A percentile compares a stretch with the other conserved stretches of the same genome.
phyloP scores from a whole-genome alignment of 176 grass and related monocot species.

The Ensete glaucum region DNA sequence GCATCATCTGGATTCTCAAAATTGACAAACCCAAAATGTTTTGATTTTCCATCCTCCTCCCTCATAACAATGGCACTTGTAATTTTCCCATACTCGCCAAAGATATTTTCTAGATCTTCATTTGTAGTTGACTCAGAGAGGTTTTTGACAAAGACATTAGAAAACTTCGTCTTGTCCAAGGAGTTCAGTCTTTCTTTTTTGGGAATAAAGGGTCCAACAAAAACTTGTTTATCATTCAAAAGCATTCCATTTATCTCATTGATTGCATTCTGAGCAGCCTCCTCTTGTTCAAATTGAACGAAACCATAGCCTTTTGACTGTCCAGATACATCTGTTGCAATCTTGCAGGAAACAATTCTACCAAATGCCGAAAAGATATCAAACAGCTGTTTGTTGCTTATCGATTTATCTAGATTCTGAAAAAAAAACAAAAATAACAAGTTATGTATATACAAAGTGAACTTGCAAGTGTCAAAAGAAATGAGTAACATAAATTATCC shows the following conservation, averaged over 20 bases:
- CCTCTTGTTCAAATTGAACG: constrained; percentile 1
- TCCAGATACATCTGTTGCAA: background rate
- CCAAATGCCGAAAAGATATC: background rate
- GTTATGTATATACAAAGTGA: background rate
- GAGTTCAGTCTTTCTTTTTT: background rate
- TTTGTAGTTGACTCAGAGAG: background rate
- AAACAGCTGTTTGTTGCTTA: background rate
- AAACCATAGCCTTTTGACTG: constrained; percentile 7
- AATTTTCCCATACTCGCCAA: constrained; percentile 2
- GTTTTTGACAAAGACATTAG: constrained; percentile 6
- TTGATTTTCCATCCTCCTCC: background rate
- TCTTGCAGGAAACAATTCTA: background rate
- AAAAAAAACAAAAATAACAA: background rate
- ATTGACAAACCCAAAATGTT: constrained; percentile 1
- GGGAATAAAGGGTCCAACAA: background rate
- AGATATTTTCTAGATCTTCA: background rate
- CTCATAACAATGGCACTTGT: constrained; percentile 1
- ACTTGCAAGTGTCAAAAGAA: background rate
- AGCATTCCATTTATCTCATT: background rate
- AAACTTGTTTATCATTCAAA: background rate
- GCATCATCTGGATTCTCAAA: background rate
- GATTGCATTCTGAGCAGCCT: background rate
- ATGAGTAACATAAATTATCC: too few species aligned
- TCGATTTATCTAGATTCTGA: constrained; percentile 1
- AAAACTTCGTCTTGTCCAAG: background rate